These are phyloP conservation scores for Pythium guiyangense DNA, from an alignment of 352 stramenopile genomes.

Conservation along the genomic window DNA sequence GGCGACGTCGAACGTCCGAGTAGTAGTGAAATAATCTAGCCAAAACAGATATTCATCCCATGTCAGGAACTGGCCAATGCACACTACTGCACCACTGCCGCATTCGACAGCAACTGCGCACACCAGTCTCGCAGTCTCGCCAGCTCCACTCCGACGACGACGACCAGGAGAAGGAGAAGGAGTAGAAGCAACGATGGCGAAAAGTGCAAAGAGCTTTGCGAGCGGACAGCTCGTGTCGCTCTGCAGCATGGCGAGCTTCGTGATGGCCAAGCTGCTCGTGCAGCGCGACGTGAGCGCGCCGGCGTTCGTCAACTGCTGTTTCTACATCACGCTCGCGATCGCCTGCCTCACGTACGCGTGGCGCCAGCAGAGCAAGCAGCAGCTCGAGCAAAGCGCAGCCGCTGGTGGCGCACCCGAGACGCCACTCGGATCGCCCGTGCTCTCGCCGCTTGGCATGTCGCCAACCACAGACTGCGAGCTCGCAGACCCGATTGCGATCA, in stretches of 20 bases:
- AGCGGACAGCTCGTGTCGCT: conserved; percentile 42
- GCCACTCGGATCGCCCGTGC: conserved; percentile 3
- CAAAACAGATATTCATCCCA: no score
- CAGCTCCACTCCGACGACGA: no score
- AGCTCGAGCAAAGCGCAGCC: background rate
- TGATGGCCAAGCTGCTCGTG: conserved; percentile 35
- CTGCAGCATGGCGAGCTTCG: conserved; percentile 28
- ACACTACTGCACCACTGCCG: no score
- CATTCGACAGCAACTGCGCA: no score
- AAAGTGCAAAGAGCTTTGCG: conserved; percentile 18
- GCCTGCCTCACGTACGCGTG: conserved; percentile 10
- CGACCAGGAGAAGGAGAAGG: no score
- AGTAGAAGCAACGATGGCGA: background rate
- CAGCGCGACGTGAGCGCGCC: conserved; percentile 22
- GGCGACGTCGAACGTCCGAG: no score
- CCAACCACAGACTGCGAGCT: background rate
- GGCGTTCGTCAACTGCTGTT: conserved; percentile 32
- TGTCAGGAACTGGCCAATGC: no score
- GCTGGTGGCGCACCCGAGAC: background rate
- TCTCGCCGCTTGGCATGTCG: conserved; percentile 1
- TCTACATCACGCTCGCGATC: conserved; percentile 29
- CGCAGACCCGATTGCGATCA: no score
- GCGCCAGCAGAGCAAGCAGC: conserved; percentile 5
- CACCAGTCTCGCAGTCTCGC: no score
- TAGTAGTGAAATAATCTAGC: no score